Evolutionary conservation across 1,139 yeast species (phyloP).

Genomic region (Petasospora rhodanensis): DNA sequence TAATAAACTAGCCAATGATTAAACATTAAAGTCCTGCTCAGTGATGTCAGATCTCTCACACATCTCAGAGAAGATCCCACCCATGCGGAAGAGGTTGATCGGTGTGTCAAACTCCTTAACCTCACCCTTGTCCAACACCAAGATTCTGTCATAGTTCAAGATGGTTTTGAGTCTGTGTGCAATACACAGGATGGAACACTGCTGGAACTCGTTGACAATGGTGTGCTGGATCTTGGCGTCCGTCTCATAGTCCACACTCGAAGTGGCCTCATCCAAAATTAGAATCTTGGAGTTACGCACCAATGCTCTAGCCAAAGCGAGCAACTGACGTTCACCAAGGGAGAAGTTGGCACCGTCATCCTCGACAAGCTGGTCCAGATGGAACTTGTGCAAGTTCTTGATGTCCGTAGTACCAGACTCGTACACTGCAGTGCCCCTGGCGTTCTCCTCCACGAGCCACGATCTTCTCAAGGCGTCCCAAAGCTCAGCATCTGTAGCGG

Average conservation of each 20-base stretch:
- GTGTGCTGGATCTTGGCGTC: constrained; percentile 57
- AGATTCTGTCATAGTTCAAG: constrained; percentile 48
- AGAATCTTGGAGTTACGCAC: constrained; percentile 54
- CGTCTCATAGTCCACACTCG: constrained; percentile 65
- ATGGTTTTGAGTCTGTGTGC: constrained; percentile 64
- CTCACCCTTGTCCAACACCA: constrained; percentile 54
- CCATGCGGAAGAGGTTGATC: constrained; percentile 33
- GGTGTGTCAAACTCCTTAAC: constrained; percentile 50
- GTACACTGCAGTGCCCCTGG: constrained; percentile 15
- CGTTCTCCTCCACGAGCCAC: constrained; percentile 42
- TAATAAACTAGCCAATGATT: constrained; percentile 1
- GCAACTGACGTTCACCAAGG: constrained; percentile 61
- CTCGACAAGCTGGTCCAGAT: constrained; percentile 51
- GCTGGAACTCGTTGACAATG: constrained; percentile 46
- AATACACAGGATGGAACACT: constrained; percentile 60
- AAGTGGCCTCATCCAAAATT: constrained; percentile 68
- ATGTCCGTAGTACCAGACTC: constrained; percentile 10
- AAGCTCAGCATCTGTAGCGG: constrained; percentile 46
- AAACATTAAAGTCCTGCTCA: constrained; percentile 22
- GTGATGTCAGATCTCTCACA: constrained; percentile 46
- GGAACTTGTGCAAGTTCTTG: constrained; percentile 44
- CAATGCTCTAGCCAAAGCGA: constrained; percentile 63
- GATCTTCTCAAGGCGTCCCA: constrained; percentile 53
- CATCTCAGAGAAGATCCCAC: constrained; percentile 47
- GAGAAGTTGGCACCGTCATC: constrained; percentile 64